Base-by-base conservation (phyloP, 108 stramenopile species). In the Stephanodiscus minutulus region DNA sequence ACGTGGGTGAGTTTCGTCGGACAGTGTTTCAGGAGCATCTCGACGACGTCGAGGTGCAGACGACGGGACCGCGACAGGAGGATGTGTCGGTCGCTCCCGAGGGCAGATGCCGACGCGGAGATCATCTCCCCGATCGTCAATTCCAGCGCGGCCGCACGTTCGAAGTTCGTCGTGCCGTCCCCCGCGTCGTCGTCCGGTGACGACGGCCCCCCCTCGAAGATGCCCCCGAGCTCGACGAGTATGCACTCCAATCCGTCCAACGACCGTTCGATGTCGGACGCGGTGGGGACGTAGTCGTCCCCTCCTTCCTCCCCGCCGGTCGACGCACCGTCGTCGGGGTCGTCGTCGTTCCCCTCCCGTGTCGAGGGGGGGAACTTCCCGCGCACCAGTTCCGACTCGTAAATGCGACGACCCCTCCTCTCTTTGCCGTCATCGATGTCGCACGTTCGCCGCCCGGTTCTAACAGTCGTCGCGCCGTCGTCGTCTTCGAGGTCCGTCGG, bases 11-110 rank as follows among this genome's bases (percentile, higher is more conserved):
- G 44, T n/a, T 25, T 49, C 1, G 52, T 31, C 8, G 63, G 83
- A 29, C 59, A 74, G 63, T 47, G 66, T 46, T 24, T 39, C 33
- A 55, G 39, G 60, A 66, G 61, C 13, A 81, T 7, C 31, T 88
- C 88, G 35, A 87, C 84, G 1, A 70, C 61, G 53, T 94, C 88
- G 27, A 91, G 43, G 61, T 94, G 90, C 17, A 89, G 37, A 22
- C 54, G 54, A 22, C 76, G 61, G 57, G 86, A 88, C n/a, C 88
- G 84, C 36, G 89, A 66, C 60, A 91, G 36, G 13, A 91, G 64
- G 18, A 91, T 66, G 71, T 94, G 92, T 37, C 54, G 6, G 18
- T 58, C 28, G 56, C 88, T 91, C 33, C 79, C 56, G 6, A 93
- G 58, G 28, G 85, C 77, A 25, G 84, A 69, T 50, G 49, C 10